Evolutionary conservation across 768 basidiomycete species (phyloP), one percentile per base, ranked within the genome.

Genomic region (Boletus subparvulus): DNA sequence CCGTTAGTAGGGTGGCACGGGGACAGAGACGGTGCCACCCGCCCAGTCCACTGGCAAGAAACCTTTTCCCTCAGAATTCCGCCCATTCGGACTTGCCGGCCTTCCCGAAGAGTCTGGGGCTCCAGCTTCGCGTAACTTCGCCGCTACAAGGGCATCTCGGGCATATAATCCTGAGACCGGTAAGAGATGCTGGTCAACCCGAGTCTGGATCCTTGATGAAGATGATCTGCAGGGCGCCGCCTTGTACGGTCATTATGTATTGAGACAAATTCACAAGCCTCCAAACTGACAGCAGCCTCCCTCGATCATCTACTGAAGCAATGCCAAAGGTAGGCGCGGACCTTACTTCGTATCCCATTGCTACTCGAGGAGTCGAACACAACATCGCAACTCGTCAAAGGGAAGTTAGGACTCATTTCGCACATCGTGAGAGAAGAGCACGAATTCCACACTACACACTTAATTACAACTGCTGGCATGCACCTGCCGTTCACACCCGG

Each of bases 311-410:
- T 14, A 35, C 35, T 35, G 13, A 35, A 13, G 84, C 42, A 75
- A 70, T 54, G 45, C n/a, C 4, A 66, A 61, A 19, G 80, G 82
- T 4, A 72, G 75, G 36, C 75, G 81, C 39, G 76, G 82, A 7
- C 65, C 66, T 57, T 85, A 50, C 84, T 85, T 61, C 83, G 84
- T 0, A 85, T 85, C 40, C 84, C 83, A 0, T 67, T 85, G 17
- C 61, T 85, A 7, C 62, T 86, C 32, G 26, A 26, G 4, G 26
- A 26, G 26, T 26, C 26, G 84, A 85, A 66, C 83, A 75, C 55
- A 75, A 74, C 56, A 73, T 75, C 24, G 70, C 72, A 8, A 74
- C 74, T 13, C 30, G 66, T 30, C 28, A 7, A 30, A 30, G 33
- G 3, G 12, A 33, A 33, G 33, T 11, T 33, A 33, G 9, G 8